Percentiles rank a stretch among this genome's conserved stretches.
Evolutionary conservation across 257 asterid species (phyloP).

Genomic region (Rubia yunnanensis): DNA sequence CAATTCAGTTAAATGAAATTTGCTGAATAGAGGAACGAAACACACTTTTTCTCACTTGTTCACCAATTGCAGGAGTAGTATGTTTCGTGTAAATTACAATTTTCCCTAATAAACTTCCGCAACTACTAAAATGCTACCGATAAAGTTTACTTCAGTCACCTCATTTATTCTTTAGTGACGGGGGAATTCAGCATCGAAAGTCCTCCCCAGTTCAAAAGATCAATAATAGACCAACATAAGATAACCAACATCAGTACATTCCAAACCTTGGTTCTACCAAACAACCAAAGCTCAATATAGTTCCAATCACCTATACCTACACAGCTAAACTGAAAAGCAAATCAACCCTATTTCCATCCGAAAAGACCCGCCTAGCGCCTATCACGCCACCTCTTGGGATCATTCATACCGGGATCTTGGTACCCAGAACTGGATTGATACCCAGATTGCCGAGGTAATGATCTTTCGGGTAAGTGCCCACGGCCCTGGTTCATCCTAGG

Average conservation of each 20-base stretch:
- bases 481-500: slow-evolving; percentile 25
- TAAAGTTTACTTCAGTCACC: background rate
- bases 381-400: slow-evolving; percentile 46
- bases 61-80: too few relatives aligned
- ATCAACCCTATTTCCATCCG: too few relatives aligned
- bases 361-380: slow-evolving; percentile 31
- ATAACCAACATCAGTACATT: background rate
- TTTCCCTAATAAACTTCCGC: background rate
- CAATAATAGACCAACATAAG: background rate
- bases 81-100: background rate
- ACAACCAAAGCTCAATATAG: background rate
- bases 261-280: background rate
- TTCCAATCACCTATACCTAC: background rate
- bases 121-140: too few relatives aligned
- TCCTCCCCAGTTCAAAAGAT: background rate
- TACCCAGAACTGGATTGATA: slow-evolving; percentile 27
- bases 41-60: too few relatives aligned
- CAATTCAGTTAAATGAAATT: too few relatives aligned
- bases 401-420: slow-evolving; percentile 25
- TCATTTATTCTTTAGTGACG: background rate
- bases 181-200: background rate
- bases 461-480: slow-evolving; percentile 26
- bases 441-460: slow-evolving; percentile 19
- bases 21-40: too few relatives aligned
- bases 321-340: background rate